phyloP scores from a whole-genome alignment of 129 eudicot species.

The Centrapalus pauciflorus region DNA sequence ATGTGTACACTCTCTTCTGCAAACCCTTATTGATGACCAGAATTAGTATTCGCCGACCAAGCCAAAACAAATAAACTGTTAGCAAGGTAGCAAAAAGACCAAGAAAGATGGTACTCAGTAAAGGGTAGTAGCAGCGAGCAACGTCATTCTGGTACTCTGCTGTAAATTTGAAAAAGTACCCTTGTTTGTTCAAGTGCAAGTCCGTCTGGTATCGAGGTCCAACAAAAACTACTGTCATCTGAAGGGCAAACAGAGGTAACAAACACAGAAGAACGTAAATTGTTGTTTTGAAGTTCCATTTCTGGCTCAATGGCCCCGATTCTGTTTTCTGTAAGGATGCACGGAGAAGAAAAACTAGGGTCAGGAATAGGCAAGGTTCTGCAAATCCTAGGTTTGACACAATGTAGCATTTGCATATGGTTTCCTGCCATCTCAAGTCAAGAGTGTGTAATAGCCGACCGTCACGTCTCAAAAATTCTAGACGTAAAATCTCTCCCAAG shows the following conservation, averaged over 20 bases:
- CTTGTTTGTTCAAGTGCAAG: constrained; percentile 28
- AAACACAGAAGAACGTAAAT: constrained; percentile 55
- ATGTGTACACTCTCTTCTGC: constrained; percentile 80
- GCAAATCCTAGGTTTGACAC: constrained; percentile 90
- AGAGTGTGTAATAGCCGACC: constrained; percentile 49
- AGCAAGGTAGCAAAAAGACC: constrained; percentile 69
- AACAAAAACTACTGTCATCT: constrained; percentile 55
- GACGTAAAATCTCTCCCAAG: constrained; percentile 61
- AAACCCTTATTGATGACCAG: constrained; percentile 80
- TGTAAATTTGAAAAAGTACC: constrained; percentile 46
- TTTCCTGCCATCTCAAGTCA: constrained; percentile 67
- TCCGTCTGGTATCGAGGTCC: constrained; percentile 44
- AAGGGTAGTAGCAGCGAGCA: constrained; percentile 75
- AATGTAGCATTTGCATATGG: constrained; percentile 82
- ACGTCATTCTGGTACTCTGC: constrained; percentile 23
- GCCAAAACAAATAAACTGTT: constrained; percentile 61
- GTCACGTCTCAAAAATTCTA: constrained; percentile 61
- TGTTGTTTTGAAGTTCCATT: constrained; percentile 79
- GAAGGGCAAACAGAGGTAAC: constrained; percentile 66
- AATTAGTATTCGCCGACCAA: constrained; percentile 66
- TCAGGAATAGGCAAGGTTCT: constrained; percentile 83
- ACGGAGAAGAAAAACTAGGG: constrained; percentile 72
- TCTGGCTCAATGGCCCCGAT: constrained; percentile 59
- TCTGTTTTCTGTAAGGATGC: constrained; percentile 65
- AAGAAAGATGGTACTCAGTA: constrained; percentile 71